phyloP scores from a whole-genome alignment of 2,329 filamentous ascomycete species.

The Domatiomyces globalis region DNA sequence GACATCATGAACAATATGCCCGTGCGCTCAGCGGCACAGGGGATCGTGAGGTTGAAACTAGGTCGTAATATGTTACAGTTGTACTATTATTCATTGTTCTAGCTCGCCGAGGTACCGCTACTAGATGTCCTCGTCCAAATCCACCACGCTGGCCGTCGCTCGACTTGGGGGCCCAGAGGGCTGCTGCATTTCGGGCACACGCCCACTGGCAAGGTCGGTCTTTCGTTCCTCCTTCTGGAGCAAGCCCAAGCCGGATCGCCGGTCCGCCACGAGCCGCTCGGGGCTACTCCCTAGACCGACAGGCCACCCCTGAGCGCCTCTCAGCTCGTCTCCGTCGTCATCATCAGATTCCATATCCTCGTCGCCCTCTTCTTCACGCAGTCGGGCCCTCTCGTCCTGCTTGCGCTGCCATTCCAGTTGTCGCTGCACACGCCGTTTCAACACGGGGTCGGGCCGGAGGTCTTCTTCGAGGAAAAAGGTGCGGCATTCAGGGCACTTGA shows the following conservation, averaged over 20 bases:
- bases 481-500: conserved; percentile 32
- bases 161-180: too few relatives aligned
- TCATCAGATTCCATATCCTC: conserved; percentile 11
- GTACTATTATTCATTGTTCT: too few relatives aligned
- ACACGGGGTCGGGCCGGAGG: conserved; percentile 27
- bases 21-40: not conserved
- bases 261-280: not conserved
- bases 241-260: not conserved
- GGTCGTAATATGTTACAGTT: not conserved
- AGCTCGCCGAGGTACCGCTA: too few relatives aligned
- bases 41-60: not conserved
- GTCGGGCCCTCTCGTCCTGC: conserved; percentile 15
- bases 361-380: conserved; percentile 19
- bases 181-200: not conserved
- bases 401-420: conserved; percentile 17
- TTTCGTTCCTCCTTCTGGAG: not conserved
- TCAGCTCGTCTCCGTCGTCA: conserved; percentile 15
- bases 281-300: conserved; percentile 12
- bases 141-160: not conserved
- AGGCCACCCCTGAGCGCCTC: conserved; percentile 11
- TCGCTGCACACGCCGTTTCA: conserved; percentile 27
- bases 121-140: not conserved
- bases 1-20: too few relatives aligned
- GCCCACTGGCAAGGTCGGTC: not conserved
- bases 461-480: conserved; percentile 25